Evolutionary conservation across 306 rosid genomes (phyloP).

Genomic region (Dryas alaskensis): DNA sequence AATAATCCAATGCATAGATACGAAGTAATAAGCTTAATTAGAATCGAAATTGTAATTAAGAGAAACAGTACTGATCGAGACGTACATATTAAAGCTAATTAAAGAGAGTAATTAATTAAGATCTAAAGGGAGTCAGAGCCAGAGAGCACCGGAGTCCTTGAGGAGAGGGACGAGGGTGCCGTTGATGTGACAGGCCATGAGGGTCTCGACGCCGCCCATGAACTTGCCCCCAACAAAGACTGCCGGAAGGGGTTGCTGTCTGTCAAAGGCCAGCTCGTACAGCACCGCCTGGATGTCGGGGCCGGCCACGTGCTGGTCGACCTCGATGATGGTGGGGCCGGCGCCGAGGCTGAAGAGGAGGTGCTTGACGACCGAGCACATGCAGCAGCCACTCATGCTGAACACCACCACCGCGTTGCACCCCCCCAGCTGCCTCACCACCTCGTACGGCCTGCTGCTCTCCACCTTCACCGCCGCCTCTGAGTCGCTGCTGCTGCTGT

Average conservation of each 20-base stretch:
- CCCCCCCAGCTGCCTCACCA: conserved; percentile 45
- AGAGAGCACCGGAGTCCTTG: conserved; percentile 78
- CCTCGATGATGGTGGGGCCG: conserved; percentile 70
- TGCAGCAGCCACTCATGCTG: conserved; percentile 69
- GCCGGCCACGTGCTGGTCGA: conserved; percentile 52
- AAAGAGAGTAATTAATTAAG: too few species aligned
- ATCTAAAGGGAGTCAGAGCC: conserved; percentile 41
- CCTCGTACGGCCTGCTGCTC: conserved; percentile 33
- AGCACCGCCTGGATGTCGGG: conserved; percentile 49
- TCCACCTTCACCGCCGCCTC: background rate
- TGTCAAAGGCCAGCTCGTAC: conserved; percentile 25
- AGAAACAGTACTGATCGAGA: too few species aligned
- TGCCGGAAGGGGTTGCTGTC: conserved; percentile 50
- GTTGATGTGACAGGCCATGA: conserved; percentile 75
- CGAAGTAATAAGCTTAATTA: too few species aligned
- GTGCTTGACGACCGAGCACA: conserved; percentile 78
- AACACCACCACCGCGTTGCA: conserved; percentile 75
- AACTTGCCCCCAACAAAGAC: conserved; percentile 75
- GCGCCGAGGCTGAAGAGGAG: conserved; percentile 83
- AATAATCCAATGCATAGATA: too few species aligned
- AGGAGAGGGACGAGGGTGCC: conserved; percentile 75
- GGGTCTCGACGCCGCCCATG: conserved; percentile 77
- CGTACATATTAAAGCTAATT: too few species aligned
- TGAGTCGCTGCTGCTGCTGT: background rate
- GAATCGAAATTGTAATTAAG: too few species aligned